A percentile compares a stretch with the other conserved stretches of the same genome.
Evolutionary conservation across 495 filamentous ascomycete species (phyloP).

Genomic region (Neurospora terricola): DNA sequence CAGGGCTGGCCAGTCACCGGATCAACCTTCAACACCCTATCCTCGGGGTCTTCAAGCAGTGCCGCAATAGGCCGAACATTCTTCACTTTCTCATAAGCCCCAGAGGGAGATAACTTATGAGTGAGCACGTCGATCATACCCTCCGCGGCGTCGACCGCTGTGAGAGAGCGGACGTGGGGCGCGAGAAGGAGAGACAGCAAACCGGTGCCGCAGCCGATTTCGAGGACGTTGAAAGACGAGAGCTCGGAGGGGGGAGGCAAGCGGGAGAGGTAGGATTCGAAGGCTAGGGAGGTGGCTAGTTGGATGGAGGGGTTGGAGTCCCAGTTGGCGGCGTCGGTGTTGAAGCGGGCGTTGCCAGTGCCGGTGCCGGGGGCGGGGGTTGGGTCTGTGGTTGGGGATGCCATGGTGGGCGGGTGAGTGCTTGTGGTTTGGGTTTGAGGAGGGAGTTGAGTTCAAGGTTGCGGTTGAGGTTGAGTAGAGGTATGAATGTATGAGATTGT

Average conservation of each 20-base stretch:
- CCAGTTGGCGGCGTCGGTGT: slow-evolving; percentile 29
- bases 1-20: slow-evolving; percentile 13
- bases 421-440: background rate
- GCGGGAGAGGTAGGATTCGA: slow-evolving; percentile 20
- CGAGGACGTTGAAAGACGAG: slow-evolving; percentile 33
- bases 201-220: slow-evolving; percentile 50
- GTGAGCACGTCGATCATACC: slow-evolving; percentile 45
- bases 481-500: background rate
- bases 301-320: slow-evolving; percentile 29
- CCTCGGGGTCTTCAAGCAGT: slow-evolving; percentile 9
- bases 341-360: slow-evolving; percentile 24
- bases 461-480: background rate
- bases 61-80: slow-evolving; percentile 15
- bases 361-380: background rate
- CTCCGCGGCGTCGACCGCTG: slow-evolving; percentile 39
- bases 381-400: background rate
- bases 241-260: slow-evolving; percentile 6
- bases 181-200: slow-evolving; percentile 40
- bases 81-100: slow-evolving; percentile 8
- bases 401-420: background rate
- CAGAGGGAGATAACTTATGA: slow-evolving; percentile 22
- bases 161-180: slow-evolving; percentile 28
- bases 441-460: background rate
- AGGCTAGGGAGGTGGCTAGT: slow-evolving; percentile 20
- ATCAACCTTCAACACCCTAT: slow-evolving; percentile 10